Percentiles rank a stretch among this genome's conserved stretches.
These are phyloP conservation scores for Plantago ovata DNA, from an alignment of 257 asterid genomes.

Conservation along the genomic window DNA sequence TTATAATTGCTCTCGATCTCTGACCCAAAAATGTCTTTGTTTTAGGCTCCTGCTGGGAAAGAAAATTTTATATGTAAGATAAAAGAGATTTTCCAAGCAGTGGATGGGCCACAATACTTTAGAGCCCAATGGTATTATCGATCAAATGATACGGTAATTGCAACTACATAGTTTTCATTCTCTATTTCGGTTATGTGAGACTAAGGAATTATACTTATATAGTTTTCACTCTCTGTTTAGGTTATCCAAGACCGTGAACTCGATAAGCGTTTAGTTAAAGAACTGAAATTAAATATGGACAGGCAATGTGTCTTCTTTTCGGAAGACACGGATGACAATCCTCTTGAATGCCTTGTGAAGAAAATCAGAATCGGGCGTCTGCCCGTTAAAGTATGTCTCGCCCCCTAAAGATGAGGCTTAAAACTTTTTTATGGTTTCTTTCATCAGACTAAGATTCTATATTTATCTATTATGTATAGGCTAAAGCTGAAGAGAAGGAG, in stretches of 20 bases:
- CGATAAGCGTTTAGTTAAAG: too few species aligned
- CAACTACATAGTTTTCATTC: not conserved
- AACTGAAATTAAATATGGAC: constrained; percentile 30
- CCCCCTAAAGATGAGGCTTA: not conserved
- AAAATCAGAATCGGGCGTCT: constrained; percentile 33
- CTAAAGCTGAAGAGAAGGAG: constrained; percentile 16
- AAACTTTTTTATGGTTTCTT: not conserved
- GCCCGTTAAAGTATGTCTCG: constrained; percentile 40
- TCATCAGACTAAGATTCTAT: not conserved
- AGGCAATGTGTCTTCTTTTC: constrained; percentile 56
- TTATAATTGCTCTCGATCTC: not conserved
- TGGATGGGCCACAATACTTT: constrained; percentile 40
- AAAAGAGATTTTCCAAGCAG: constrained; percentile 56
- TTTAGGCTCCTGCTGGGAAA: constrained; percentile 47
- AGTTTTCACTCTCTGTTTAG: constrained; percentile 26
- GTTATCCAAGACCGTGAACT: constrained; percentile 36
- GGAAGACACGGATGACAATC: constrained; percentile 65
- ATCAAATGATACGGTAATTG: constrained; percentile 66
- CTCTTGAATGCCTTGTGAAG: constrained; percentile 53
- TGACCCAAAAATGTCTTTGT: not conserved
- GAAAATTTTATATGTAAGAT: constrained; percentile 60
- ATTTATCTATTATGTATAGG: constrained; percentile 29
- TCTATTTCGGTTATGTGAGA: not conserved
- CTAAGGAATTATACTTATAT: constrained; percentile 7
- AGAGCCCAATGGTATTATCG: constrained; percentile 79